A percentile compares a stretch with the other conserved stretches of the same genome.
Conservation (phyloP, 352 stramenopile species). For the Pythium utonaiense region DNA sequence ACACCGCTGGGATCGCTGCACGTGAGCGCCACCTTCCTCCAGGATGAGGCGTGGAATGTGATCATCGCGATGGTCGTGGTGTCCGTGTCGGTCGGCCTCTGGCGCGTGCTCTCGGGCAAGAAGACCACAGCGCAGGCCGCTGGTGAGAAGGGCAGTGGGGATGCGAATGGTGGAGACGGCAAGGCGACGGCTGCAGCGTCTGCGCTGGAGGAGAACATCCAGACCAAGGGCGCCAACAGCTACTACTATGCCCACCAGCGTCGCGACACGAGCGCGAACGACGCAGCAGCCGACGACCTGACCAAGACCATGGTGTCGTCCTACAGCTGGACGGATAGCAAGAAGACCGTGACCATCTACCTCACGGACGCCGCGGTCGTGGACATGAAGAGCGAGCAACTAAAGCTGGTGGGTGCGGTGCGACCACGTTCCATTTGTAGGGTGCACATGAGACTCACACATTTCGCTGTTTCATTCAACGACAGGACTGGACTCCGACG, state of each 20-base stretch:
- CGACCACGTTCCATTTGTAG: no score
- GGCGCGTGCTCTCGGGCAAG: conserved; percentile 5
- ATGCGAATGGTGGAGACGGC: no score
- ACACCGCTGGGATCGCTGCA: conserved; percentile 64
- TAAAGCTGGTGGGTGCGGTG: conserved; percentile 50
- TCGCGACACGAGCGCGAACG: conserved; percentile 26
- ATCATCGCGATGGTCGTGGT: conserved; percentile 34
- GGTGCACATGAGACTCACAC: no score
- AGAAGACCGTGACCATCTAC: conserved; percentile 75
- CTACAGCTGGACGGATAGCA: conserved; percentile 78
- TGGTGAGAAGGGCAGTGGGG: not conserved
- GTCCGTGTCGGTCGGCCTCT: conserved; percentile 11
- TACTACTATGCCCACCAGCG: conserved; percentile 82
- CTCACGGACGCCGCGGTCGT: conserved; percentile 55
- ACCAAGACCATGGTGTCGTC: conserved; percentile 63
- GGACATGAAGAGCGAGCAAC: conserved; percentile 52
- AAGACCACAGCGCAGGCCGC: not conserved
- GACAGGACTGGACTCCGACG: conserved; percentile 75
- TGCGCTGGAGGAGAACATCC: conserved; percentile 55
- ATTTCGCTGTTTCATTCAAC: not conserved
- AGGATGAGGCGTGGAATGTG: conserved; percentile 41
- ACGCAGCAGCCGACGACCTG: conserved; percentile 17
- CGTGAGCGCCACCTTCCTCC: conserved; percentile 17
- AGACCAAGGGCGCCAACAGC: conserved; percentile 73
- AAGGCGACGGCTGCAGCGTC: conserved; percentile 21